Conservation (phyloP, 305 asterid species). For the Stenogyne calaminthoides region DNA sequence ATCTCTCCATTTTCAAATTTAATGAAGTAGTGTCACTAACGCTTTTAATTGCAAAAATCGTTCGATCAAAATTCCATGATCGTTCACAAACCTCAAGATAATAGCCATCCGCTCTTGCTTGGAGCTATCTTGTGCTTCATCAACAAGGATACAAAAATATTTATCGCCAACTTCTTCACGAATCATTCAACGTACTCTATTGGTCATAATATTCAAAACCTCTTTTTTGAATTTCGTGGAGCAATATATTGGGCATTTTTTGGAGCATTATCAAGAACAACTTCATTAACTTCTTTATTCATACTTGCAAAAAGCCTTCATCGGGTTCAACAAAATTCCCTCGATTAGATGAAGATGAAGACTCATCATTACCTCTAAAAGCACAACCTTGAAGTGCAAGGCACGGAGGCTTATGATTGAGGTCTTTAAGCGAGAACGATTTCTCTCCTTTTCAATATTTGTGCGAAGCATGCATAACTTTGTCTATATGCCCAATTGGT, state of each 20-base stretch:
- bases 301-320: neutral
- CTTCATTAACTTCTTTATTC: neutral
- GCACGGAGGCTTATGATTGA: neutral
- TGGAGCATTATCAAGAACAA: neutral
- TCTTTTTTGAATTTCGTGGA: neutral
- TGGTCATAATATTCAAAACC: no score
- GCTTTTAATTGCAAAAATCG: neutral
- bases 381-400: neutral
- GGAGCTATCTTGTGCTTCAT: neutral
- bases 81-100: neutral
- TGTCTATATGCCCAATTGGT: neutral
- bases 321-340: neutral
- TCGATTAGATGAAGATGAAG: neutral
- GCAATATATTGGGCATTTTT: neutral
- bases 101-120: neutral
- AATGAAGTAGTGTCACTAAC: neutral
- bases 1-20: no score
- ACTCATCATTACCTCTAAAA: neutral
- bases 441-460: neutral
- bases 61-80: neutral
- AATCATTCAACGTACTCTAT: neutral
- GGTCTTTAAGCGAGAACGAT: neutral
- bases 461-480: neutral
- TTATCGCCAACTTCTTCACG: no score
- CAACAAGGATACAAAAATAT: neutral